Percentiles rank a stretch among this genome's conserved stretches.
phyloP scores from a whole-genome alignment of 2,329 filamentous ascomycete genomes.

The Epichloe coenophiala region DNA sequence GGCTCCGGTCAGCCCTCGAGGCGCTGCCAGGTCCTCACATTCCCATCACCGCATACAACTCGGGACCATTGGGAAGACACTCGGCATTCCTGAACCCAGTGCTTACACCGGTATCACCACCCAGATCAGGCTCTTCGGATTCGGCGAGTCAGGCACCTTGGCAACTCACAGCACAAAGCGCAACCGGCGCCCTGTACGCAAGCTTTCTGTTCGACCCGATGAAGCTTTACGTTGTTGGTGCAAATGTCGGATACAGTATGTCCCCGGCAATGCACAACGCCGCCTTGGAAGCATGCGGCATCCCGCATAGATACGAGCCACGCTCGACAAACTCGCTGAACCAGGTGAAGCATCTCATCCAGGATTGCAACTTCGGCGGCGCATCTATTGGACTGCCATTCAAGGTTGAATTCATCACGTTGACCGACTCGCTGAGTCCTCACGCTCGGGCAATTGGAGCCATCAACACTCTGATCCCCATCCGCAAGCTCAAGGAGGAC shows the following conservation, averaged over 20 bases:
- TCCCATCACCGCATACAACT: conserved; percentile 52
- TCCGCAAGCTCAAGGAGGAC: conserved; percentile 45
- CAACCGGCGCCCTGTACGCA: conserved; percentile 51
- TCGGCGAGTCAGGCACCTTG: conserved; percentile 8
- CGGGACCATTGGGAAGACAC: conserved; percentile 45
- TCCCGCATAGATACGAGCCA: conserved; percentile 54
- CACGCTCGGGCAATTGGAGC: conserved; percentile 65
- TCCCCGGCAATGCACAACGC: conserved; percentile 69
- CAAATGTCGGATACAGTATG: conserved; percentile 56
- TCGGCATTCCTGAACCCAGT: conserved; percentile 55
- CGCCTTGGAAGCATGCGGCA: conserved; percentile 52
- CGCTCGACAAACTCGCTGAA: conserved; percentile 49
- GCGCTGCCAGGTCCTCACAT: conserved; percentile 27
- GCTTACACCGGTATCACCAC: conserved; percentile 45
- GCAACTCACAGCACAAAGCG: conserved; percentile 44
- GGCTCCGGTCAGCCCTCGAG: conserved; percentile 37
- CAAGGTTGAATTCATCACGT: conserved; percentile 58
- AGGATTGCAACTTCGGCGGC: conserved; percentile 56
- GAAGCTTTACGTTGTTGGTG: conserved; percentile 63
- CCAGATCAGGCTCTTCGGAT: conserved; percentile 18
- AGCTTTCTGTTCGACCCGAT: conserved; percentile 56
- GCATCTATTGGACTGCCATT: conserved; percentile 60
- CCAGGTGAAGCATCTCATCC: conserved; percentile 49
- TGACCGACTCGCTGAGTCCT: conserved; percentile 55
- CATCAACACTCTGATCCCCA: conserved; percentile 62